A percentile compares a stretch with the other conserved stretches of the same genome.
These are phyloP conservation scores for Aspergillus aculeatinus DNA, from an alignment of 2,329 filamentous ascomycete genomes.

Conservation along the genomic window DNA sequence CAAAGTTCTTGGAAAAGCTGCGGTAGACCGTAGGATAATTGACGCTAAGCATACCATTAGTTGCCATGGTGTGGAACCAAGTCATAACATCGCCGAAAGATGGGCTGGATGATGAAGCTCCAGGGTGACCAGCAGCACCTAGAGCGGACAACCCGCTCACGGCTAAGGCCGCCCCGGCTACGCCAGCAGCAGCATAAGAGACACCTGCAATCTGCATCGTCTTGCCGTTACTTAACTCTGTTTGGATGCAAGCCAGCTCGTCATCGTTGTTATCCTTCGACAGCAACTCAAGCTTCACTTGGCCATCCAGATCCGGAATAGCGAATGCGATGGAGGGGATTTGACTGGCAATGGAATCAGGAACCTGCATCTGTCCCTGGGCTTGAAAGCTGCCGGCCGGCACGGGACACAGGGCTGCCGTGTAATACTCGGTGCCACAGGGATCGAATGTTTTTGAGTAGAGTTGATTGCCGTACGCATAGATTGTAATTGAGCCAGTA, in stretches of 20 bases:
- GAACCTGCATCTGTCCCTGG: slow-evolving; percentile 68
- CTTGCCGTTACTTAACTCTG: slow-evolving; percentile 83
- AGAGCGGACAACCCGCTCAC: slow-evolving; percentile 71
- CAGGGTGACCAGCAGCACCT: slow-evolving; percentile 59
- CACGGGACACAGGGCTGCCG: slow-evolving; percentile 78
- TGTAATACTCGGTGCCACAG: slow-evolving; percentile 65
- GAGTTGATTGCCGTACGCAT: slow-evolving; percentile 78
- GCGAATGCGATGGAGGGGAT: slow-evolving; percentile 89
- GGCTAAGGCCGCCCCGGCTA: slow-evolving; percentile 79
- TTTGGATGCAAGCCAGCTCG: slow-evolving; percentile 77
- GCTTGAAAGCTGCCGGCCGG: slow-evolving; percentile 74
- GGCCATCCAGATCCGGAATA: slow-evolving; percentile 84
- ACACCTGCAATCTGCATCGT: slow-evolving; percentile 72
- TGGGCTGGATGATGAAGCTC: slow-evolving; percentile 69
- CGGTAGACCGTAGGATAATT: slow-evolving; percentile 83
- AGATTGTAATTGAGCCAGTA: slow-evolving; percentile 70
- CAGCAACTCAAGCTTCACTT: slow-evolving; percentile 75
- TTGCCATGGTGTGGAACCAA: slow-evolving; percentile 90
- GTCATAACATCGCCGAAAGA: slow-evolving; percentile 81
- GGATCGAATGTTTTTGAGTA: slow-evolving; percentile 82
- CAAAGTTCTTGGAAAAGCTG: slow-evolving; percentile 90
- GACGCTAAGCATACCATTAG: slow-evolving; percentile 95
- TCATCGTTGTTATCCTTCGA: slow-evolving; percentile 56
- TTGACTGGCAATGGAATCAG: slow-evolving; percentile 65
- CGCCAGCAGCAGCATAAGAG: slow-evolving; percentile 77